Evolutionary conservation across 108 stramenopile genomes (phyloP).

Genomic region (Cylindrotheca closterium): DNA sequence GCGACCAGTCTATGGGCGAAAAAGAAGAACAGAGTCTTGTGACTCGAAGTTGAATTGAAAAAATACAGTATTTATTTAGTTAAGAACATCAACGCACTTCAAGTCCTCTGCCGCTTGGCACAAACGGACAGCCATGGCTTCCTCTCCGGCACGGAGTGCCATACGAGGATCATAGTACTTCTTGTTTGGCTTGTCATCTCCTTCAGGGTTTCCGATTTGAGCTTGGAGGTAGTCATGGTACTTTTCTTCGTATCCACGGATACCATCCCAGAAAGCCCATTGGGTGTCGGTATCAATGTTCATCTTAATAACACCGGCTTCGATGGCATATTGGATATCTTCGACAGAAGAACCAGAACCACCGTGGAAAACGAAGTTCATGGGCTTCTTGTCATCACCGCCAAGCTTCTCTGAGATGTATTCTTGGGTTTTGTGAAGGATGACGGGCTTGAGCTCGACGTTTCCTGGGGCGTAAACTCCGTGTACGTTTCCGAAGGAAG

Average conservation of each 20-base stretch:
- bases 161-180: conserved; percentile 97
- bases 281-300: conserved; percentile 99
- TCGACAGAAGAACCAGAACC: conserved; percentile 92
- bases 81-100: conserved; percentile 89
- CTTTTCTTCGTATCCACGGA: conserved; percentile 86
- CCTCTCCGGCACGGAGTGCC: conserved; percentile 87
- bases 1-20: too few species aligned
- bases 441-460: conserved; percentile 91
- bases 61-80: conserved; percentile 41
- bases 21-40: not conserved
- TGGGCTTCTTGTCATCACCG: conserved; percentile 84
- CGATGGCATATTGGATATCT: conserved; percentile 90
- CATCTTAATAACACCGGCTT: conserved; percentile 97
- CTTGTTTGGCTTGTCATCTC: conserved; percentile 97
- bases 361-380: conserved; percentile 97
- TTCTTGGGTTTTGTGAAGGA: conserved; percentile 88
- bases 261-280: conserved; percentile 95
- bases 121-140: conserved; percentile 90
- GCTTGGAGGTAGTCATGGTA: conserved; percentile 93
- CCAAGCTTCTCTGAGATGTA: conserved; percentile 94
- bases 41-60: not conserved
- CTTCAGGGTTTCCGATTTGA: conserved; percentile 97
- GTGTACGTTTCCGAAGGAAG: conserved; percentile 95
- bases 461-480: conserved; percentile 97
- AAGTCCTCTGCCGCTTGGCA: conserved; percentile 88